These are phyloP conservation scores for Suzukiozyma palmioleophila DNA, from an alignment of 1,139 yeast species.

Conservation along the genomic window DNA sequence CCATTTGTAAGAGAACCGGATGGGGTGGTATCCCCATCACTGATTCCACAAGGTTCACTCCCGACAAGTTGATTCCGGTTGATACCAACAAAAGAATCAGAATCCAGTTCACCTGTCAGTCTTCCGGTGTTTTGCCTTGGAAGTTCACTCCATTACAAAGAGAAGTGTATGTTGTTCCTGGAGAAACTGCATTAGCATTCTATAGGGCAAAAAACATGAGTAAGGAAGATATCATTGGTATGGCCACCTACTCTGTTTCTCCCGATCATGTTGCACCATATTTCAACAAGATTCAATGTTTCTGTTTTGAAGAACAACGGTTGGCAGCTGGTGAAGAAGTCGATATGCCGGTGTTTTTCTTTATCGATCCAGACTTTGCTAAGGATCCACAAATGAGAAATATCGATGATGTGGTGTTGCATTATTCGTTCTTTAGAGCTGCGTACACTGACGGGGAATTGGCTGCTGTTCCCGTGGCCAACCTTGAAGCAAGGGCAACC, in stretches of 20 bases:
- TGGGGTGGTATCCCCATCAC: constrained; percentile 96
- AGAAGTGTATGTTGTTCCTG: constrained; percentile 91
- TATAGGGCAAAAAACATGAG: constrained; percentile 87
- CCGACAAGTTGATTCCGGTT: constrained; percentile 85
- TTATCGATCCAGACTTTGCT: constrained; percentile 96
- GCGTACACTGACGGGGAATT: constrained; percentile 43
- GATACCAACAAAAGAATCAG: constrained; percentile 79
- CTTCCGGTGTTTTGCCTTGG: constrained; percentile 93
- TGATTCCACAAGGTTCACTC: constrained; percentile 72
- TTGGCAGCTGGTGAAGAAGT: constrained; percentile 95
- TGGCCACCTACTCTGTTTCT: constrained; percentile 95
- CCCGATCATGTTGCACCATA: constrained; percentile 97
- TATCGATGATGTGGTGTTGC: constrained; percentile 84
- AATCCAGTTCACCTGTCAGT: constrained; percentile 85
- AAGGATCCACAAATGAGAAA: constrained; percentile 91
- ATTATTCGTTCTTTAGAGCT: constrained; percentile 88
- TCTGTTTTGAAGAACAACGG: constrained; percentile 96
- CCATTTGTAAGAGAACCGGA: constrained; percentile 92
- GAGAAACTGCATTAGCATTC: constrained; percentile 96
- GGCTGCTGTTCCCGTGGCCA: constrained; percentile 37
- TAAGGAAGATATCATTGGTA: constrained; percentile 88
- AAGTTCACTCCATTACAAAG: constrained; percentile 90
- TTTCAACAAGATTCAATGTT: constrained; percentile 94
- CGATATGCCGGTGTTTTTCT: constrained; percentile 98
- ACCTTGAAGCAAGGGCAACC: constrained; percentile 17